These are phyloP conservation scores for Apiospora marii DNA, from an alignment of 2,329 filamentous ascomycete species.

Conservation along the genomic window DNA sequence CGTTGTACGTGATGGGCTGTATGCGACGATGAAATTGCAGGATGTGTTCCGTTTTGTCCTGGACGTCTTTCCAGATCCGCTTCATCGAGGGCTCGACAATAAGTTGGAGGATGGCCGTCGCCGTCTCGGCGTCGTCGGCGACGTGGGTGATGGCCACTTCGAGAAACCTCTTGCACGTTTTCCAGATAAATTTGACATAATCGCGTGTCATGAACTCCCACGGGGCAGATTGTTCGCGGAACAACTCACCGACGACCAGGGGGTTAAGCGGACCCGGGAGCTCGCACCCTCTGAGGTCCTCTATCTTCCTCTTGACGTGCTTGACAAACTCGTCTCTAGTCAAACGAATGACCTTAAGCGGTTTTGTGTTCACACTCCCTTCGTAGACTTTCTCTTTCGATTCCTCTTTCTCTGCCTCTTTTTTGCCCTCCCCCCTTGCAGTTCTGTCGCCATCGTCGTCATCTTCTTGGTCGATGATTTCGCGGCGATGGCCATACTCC, in stretches of 20 bases:
- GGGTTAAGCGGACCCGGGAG: constrained; percentile 47
- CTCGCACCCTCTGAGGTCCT: constrained; percentile 41
- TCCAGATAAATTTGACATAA: constrained; percentile 27
- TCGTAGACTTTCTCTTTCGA: too few species aligned
- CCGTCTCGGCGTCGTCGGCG: constrained; percentile 33
- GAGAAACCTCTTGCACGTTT: constrained; percentile 29
- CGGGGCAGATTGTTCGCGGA: constrained; percentile 41
- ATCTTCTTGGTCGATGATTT: too few species aligned
- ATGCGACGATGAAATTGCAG: constrained; percentile 36
- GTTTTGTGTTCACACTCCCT: too few species aligned
- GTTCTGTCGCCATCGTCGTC: too few species aligned
- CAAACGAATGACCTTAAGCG: too few species aligned
- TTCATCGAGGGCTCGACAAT: constrained; percentile 30
- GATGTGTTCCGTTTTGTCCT: constrained; percentile 38
- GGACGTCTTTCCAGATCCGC: constrained; percentile 31
- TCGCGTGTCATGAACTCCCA: constrained; percentile 37
- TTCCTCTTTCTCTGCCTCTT: constrained; percentile 3
- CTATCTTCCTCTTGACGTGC: constrained; percentile 32
- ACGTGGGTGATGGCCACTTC: constrained; percentile 32
- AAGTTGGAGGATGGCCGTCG: constrained; percentile 24
- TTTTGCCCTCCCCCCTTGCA: neutral
- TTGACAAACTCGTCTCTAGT: constrained; percentile 34
- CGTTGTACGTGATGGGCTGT: constrained; percentile 51
- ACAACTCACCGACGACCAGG: constrained; percentile 43
- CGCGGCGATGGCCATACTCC: constrained; percentile 32